Percentiles rank a stretch among this genome's conserved stretches.
Conservation (phyloP, 2,329 filamentous ascomycete genomes). For the Xenosphaeropsis pyriputrescens region DNA sequence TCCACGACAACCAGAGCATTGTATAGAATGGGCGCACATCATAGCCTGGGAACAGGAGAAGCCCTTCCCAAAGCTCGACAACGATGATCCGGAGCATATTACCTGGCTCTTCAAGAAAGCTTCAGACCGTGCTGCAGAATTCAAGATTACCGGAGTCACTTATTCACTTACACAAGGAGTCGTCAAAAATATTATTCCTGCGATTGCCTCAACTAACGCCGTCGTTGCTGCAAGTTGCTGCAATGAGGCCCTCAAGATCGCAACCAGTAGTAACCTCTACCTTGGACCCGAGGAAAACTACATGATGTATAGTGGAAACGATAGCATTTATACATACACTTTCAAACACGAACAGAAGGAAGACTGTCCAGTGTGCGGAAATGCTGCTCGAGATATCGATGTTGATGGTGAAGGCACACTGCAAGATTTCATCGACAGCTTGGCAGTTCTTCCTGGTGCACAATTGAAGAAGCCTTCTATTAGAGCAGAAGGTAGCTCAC, state of each 20-base stretch:
- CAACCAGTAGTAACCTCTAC: slow-evolving; percentile 66
- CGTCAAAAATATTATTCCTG: slow-evolving; percentile 98
- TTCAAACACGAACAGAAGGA: slow-evolving; percentile 90
- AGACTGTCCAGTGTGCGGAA: slow-evolving; percentile 90
- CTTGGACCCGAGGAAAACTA: slow-evolving; percentile 75
- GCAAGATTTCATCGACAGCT: slow-evolving; percentile 69
- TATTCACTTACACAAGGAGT: slow-evolving; percentile 95
- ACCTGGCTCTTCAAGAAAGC: slow-evolving; percentile 92
- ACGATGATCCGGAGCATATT: slow-evolving; percentile 92
- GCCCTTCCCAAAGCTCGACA: slow-evolving; percentile 76
- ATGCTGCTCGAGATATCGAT: slow-evolving; percentile 59
- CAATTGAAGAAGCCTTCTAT: slow-evolving; percentile 92
- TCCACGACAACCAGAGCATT: slow-evolving; percentile 92
- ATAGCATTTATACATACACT: slow-evolving; percentile 92
- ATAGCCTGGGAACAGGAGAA: slow-evolving; percentile 90
- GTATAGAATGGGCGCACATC: slow-evolving; percentile 96
- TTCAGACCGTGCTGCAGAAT: slow-evolving; percentile 66
- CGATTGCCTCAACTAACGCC: slow-evolving; percentile 94
- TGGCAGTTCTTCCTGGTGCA: slow-evolving; percentile 72
- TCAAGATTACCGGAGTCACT: slow-evolving; percentile 82
- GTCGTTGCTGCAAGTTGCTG: slow-evolving; percentile 93
- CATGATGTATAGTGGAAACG: slow-evolving; percentile 99
- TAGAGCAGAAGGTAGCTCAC: slow-evolving; percentile 61
- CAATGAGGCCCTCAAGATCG: slow-evolving; percentile 93
- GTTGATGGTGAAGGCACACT: slow-evolving; percentile 61